Conservation (phyloP, 257 asterid species). For the Cinchona pubescens region DNA sequence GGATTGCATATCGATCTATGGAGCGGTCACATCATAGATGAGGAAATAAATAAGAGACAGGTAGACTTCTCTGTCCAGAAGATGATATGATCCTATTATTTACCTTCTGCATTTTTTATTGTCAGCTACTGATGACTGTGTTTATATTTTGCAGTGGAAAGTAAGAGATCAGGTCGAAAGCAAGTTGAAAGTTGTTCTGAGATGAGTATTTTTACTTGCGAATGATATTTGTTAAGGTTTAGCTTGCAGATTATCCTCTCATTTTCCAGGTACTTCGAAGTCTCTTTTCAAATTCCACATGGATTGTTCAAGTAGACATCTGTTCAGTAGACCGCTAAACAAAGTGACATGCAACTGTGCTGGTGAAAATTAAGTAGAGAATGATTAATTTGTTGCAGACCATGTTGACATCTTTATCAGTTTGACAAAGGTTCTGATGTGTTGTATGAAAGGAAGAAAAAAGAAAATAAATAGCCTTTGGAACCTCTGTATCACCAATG, state of each 20-base stretch:
- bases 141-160: constrained; percentile 59
- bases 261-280: background rate
- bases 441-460: background rate
- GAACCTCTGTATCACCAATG: background rate
- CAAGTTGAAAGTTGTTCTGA: constrained; percentile 77
- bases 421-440: background rate
- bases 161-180: constrained; percentile 83
- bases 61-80: constrained; percentile 26
- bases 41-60: constrained; percentile 92
- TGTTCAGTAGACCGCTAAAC: background rate
- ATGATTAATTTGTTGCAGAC: background rate
- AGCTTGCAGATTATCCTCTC: background rate
- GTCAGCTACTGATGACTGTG: background rate
- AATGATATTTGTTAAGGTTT: background rate
- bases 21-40: constrained; percentile 93
- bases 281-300: background rate
- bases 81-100: background rate
- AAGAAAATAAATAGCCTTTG: background rate
- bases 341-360: background rate
- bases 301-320: background rate
- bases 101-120: background rate
- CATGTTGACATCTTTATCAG: background rate
- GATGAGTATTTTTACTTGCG: constrained; percentile 42
- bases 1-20: constrained; percentile 89
- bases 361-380: background rate